Conservation (phyloP, 2,329 filamentous ascomycete species). For the Diaporthe sp. region DNA sequence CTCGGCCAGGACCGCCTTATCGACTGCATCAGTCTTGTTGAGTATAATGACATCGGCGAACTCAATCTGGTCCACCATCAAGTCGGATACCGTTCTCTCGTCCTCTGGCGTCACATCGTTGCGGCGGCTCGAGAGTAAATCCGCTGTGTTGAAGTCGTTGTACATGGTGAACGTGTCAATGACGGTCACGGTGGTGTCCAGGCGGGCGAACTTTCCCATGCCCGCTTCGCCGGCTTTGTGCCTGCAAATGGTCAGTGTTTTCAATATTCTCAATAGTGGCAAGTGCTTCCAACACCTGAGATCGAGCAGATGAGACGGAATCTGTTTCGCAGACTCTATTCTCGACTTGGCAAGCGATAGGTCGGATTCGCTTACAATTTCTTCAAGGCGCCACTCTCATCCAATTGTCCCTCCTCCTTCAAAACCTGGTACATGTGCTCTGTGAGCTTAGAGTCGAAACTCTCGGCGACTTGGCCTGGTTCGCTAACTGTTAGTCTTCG, state of each 20-base stretch:
- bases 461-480: constrained; percentile 81
- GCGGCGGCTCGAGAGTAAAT: constrained; percentile 75
- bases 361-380: constrained; percentile 49
- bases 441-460: constrained; percentile 72
- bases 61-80: constrained; percentile 84
- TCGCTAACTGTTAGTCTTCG: constrained; percentile 67
- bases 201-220: constrained; percentile 73
- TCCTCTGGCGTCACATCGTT: constrained; percentile 76
- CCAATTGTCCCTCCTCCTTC: constrained; percentile 14
- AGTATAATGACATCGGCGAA: constrained; percentile 81
- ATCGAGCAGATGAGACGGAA: background rate
- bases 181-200: constrained; percentile 81
- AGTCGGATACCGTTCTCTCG: constrained; percentile 79
- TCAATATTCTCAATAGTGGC: background rate
- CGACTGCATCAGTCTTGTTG: constrained; percentile 78
- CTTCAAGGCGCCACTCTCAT: constrained; percentile 47
- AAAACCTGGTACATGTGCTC: constrained; percentile 55
- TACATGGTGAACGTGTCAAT: constrained; percentile 82
- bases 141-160: constrained; percentile 78
- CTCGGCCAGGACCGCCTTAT: constrained; percentile 52
- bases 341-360: no score
- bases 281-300: no score
- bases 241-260: background rate
- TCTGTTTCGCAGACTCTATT: background rate
- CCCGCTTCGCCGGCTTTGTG: constrained; percentile 48